A percentile compares a stretch with the other conserved stretches of the same genome.
phyloP scores from a whole-genome alignment of 371 early-diverging fungal genomes.

The Apophysomyces ossiformis region DNA sequence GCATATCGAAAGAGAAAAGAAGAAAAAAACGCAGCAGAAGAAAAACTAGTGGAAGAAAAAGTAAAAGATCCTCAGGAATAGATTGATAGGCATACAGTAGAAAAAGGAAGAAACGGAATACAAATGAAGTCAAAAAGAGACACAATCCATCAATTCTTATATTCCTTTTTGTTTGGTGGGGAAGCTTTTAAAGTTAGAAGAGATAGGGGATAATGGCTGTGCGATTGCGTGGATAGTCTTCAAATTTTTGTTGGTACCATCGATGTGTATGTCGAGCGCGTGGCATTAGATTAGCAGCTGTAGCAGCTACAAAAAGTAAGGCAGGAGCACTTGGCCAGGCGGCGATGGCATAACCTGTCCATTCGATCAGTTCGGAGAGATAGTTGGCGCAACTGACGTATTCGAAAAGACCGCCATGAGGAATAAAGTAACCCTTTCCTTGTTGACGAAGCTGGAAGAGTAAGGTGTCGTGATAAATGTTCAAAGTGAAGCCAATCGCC shows the following conservation, averaged over 20 bases:
- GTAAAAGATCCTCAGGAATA: no score
- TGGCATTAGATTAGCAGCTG: slow-evolving; percentile 63
- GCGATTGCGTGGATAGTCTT: slow-evolving; percentile 47
- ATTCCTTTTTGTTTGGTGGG: not conserved
- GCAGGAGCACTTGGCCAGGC: slow-evolving; percentile 54
- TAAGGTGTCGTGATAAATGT: slow-evolving; percentile 61
- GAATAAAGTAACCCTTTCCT: slow-evolving; percentile 55
- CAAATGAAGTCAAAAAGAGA: not conserved
- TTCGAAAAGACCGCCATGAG: slow-evolving; percentile 57
- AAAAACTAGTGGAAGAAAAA: not conserved
- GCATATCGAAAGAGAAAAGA: not conserved
- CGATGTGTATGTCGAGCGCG: slow-evolving; percentile 60
- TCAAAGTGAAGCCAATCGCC: slow-evolving; percentile 50
- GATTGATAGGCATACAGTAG: no score
- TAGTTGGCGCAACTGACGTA: slow-evolving; percentile 71
- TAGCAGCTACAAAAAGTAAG: slow-evolving; percentile 53
- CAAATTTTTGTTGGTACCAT: slow-evolving; percentile 63
- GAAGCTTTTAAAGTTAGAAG: slow-evolving; percentile 27
- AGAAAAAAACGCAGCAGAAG: not conserved
- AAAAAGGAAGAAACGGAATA: no score
- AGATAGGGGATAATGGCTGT: slow-evolving; percentile 68
- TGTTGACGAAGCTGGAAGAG: slow-evolving; percentile 46
- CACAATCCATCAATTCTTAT: not conserved
- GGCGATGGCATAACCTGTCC: slow-evolving; percentile 66
- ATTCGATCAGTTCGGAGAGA: slow-evolving; percentile 66